These are phyloP conservation scores for Fusarium stilboides DNA, from an alignment of 2,329 filamentous ascomycete species.

Conservation along the genomic window DNA sequence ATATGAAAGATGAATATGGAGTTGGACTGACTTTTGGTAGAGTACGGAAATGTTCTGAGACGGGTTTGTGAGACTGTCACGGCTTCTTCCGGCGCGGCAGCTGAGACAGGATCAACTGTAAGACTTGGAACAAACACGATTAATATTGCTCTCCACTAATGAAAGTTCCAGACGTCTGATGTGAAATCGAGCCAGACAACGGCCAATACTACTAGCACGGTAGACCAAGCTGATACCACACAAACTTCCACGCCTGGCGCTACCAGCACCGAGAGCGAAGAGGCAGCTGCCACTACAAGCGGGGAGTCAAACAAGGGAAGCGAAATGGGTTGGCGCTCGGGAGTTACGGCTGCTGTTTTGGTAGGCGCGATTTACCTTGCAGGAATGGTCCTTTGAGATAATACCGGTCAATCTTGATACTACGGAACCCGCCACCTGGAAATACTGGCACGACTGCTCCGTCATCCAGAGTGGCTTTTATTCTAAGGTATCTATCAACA, in stretches of 20 bases:
- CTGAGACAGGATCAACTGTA: background rate
- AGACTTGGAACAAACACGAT: rapidly evolving
- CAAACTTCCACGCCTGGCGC: background rate
- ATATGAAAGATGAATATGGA: rapidly evolving
- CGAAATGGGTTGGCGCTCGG: too few species aligned
- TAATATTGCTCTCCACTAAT: background rate
- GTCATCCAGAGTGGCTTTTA: too few species aligned
- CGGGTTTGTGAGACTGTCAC: constrained; percentile 11
- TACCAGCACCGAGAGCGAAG: rapidly evolving
- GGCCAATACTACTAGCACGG: too few species aligned
- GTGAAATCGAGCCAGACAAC: background rate
- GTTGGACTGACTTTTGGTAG: background rate
- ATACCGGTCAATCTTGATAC: too few species aligned
- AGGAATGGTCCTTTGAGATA: background rate
- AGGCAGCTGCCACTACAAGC: background rate
- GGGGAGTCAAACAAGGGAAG: background rate
- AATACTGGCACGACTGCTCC: too few species aligned
- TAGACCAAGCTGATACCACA: background rate
- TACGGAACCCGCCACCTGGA: too few species aligned
- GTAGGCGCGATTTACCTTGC: background rate
- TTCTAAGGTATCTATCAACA: too few species aligned
- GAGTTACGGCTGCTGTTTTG: background rate
- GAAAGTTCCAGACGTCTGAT: background rate
- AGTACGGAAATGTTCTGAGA: background rate
- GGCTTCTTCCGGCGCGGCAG: background rate